Evolutionary conservation across 1,284 basidiomycete species (phyloP).

Genomic region (Porphyrellus sp.): DNA sequence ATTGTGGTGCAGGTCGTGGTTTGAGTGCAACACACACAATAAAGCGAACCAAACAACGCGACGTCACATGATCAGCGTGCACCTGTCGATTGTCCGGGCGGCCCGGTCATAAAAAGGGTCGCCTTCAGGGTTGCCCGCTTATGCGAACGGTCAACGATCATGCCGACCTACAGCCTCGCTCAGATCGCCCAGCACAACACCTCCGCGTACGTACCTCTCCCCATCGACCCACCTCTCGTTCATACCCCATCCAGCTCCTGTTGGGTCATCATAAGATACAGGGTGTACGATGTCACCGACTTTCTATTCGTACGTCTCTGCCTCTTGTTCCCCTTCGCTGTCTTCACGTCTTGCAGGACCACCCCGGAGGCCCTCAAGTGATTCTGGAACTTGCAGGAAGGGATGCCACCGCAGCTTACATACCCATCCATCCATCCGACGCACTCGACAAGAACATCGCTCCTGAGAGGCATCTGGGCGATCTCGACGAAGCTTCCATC

Average conservation of each 20-base stretch:
- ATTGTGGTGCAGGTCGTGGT: conserved; percentile 37
- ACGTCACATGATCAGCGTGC: conserved; percentile 41
- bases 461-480: conserved; percentile 66
- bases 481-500: conserved; percentile 55
- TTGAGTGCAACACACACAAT: conserved; percentile 40
- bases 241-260: conserved; percentile 52
- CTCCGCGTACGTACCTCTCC: conserved; percentile 39
- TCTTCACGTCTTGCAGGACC: conserved; percentile 47
- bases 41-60: conserved; percentile 51
- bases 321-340: not conserved
- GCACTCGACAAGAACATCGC: conserved; percentile 68
- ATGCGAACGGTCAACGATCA: conserved; percentile 11
- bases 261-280: conserved; percentile 83
- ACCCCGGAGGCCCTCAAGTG: conserved; percentile 78
- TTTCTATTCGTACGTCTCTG: conserved; percentile 60
- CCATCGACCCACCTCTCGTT: not conserved
- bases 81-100: not conserved
- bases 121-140: not conserved
- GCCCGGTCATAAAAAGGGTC: not conserved
- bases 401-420: conserved; percentile 72
- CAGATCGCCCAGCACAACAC: conserved; percentile 55
- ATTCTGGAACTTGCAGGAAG: conserved; percentile 78
- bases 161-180: conserved; percentile 39
- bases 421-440: conserved; percentile 72
- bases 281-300: conserved; percentile 82